These are phyloP conservation scores for Capronia coronata DNA, from an alignment of 2,329 filamentous ascomycete genomes.

Conservation along the genomic window DNA sequence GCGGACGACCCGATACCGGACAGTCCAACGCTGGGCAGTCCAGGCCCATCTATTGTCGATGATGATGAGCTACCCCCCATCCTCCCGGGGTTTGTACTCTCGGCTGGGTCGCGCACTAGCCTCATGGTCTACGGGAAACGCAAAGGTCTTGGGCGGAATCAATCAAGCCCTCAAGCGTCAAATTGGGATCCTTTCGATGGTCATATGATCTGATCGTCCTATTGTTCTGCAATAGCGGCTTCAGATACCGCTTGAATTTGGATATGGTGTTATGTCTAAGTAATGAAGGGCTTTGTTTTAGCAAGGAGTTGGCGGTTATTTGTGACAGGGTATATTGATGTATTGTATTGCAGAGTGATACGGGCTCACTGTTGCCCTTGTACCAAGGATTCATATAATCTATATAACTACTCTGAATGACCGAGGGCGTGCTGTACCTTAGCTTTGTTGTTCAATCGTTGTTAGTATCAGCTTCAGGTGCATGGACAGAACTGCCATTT, in stretches of 20 bases:
- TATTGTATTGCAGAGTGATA: not conserved
- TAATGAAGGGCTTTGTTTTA: slow-evolving; percentile 10
- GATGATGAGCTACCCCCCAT: slow-evolving; percentile 25
- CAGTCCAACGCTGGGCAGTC: slow-evolving; percentile 20
- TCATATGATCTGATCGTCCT: slow-evolving; percentile 10
- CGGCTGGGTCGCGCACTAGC: slow-evolving; percentile 37
- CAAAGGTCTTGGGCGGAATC: slow-evolving; percentile 24
- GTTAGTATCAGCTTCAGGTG: not conserved
- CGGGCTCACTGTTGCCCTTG: not conserved
- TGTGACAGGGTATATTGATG: not conserved
- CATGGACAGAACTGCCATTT: not conserved
- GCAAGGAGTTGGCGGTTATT: slow-evolving; percentile 17
- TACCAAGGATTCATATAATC: not conserved
- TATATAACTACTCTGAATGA: too few species aligned
- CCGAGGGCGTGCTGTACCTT: too few species aligned
- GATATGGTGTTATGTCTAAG: slow-evolving; percentile 1
- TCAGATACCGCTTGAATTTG: slow-evolving; percentile 13
- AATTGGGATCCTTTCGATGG: slow-evolving; percentile 15
- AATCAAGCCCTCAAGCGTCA: slow-evolving; percentile 11
- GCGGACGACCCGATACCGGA: slow-evolving; percentile 14
- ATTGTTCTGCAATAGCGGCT: slow-evolving; percentile 16
- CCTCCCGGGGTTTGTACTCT: slow-evolving; percentile 40
- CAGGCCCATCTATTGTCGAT: slow-evolving; percentile 28
- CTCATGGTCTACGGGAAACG: slow-evolving; percentile 29
- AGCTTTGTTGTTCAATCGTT: not conserved